Evolutionary conservation across 2,329 filamentous ascomycete species (phyloP).

Genomic region (Aspergillus calidoustus): DNA sequence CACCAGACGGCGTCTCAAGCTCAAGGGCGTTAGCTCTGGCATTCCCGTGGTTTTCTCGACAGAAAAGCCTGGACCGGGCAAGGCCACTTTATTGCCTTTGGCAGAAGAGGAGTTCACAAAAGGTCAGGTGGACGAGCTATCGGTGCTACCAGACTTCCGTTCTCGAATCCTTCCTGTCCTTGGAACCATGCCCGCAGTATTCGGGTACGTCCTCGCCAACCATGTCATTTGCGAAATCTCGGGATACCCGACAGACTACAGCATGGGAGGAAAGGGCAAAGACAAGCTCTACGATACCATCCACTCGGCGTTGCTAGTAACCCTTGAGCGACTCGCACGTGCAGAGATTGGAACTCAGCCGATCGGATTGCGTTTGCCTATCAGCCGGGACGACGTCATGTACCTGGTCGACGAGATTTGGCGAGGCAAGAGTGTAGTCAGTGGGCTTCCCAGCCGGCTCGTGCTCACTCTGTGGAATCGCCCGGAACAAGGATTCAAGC

Average conservation of each 20-base stretch:
- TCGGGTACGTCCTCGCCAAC: slow-evolving; percentile 89
- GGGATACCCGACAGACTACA: slow-evolving; percentile 81
- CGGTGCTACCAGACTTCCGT: slow-evolving; percentile 88
- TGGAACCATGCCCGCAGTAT: slow-evolving; percentile 96
- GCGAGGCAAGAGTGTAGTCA: slow-evolving; percentile 79
- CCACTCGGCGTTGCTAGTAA: slow-evolving; percentile 72
- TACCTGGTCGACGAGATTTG: slow-evolving; percentile 92
- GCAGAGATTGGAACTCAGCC: slow-evolving; percentile 56
- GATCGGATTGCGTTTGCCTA: slow-evolving; percentile 76
- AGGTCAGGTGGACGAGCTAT: slow-evolving; percentile 82
- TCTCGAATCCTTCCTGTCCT: slow-evolving; percentile 93
- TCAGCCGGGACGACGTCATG: slow-evolving; percentile 79
- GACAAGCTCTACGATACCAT: slow-evolving; percentile 94
- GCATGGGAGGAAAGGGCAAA: slow-evolving; percentile 76
- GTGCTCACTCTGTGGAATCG: slow-evolving; percentile 79
- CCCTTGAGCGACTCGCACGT: slow-evolving; percentile 75
- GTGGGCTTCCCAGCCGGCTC: slow-evolving; percentile 77
- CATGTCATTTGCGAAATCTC: slow-evolving; percentile 83
- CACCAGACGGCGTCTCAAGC: slow-evolving; percentile 78
- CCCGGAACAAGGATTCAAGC: slow-evolving; percentile 63
- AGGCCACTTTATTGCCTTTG: slow-evolving; percentile 85
- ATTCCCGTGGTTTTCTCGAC: slow-evolving; percentile 93
- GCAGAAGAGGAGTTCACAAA: slow-evolving; percentile 86
- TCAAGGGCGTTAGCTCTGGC: slow-evolving; percentile 76
- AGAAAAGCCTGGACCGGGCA: slow-evolving; percentile 86